A percentile compares a stretch with the other conserved stretches of the same genome.
phyloP scores from a whole-genome alignment of 176 grass and related monocot genomes.

The Elymus sibiricus region DNA sequence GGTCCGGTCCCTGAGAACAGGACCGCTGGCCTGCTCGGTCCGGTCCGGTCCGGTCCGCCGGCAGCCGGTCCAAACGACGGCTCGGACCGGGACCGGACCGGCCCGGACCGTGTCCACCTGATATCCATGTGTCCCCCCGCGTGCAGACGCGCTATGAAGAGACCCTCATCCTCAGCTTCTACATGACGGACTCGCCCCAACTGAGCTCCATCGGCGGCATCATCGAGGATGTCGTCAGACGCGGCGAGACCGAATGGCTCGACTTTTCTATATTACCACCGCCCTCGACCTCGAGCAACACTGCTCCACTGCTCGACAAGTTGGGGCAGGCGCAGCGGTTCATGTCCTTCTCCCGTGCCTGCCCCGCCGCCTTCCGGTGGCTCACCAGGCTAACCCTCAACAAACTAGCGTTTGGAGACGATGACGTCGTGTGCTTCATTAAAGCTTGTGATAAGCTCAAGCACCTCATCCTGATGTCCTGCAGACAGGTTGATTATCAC shows the following conservation, averaged over 20 bases:
- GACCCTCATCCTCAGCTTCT: neutral
- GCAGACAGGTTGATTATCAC: neutral
- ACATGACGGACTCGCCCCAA: neutral
- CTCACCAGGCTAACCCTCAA: neutral
- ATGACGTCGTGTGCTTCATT: neutral
- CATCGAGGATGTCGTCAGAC: neutral
- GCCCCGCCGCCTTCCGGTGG: neutral
- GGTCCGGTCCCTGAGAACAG: no score
- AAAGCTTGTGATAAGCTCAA: neutral
- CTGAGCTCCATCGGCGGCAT: neutral
- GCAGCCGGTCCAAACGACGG: no score
- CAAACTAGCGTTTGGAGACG: neutral
- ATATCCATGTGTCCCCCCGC: no score
- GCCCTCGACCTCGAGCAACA: no score
- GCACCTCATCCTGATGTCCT: fast-evolving
- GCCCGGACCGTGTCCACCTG: no score
- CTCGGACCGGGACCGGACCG: no score
- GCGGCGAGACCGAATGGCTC: no score
- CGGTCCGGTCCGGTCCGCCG: no score
- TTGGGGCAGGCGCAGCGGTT: neutral
- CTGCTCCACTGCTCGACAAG: neutral
- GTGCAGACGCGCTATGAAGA: neutral
- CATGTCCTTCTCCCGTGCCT: neutral
- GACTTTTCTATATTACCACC: no score
- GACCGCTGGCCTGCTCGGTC: no score